phyloP scores from a whole-genome alignment of 306 rosid genomes.

The Pterocarpus macrocarpus region DNA sequence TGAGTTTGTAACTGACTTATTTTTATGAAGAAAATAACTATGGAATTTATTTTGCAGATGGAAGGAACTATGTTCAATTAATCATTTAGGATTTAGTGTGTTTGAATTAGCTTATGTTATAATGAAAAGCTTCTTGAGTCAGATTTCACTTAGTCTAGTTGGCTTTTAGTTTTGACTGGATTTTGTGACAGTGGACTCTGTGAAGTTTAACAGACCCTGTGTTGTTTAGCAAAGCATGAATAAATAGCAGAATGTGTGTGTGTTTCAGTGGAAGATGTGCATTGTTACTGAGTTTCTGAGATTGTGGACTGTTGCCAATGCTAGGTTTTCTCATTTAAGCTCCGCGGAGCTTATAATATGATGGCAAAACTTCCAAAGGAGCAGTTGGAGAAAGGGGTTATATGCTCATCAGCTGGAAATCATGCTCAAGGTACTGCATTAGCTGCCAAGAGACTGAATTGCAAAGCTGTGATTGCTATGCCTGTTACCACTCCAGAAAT shows the following conservation, averaged over 20 bases:
- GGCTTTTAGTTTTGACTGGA: background rate
- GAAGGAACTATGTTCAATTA: constrained; percentile 16
- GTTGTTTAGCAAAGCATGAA: constrained; percentile 1
- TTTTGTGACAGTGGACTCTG: background rate
- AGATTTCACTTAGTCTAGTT: background rate
- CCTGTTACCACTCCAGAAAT: constrained; percentile 93
- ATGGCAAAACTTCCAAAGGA: constrained; percentile 85
- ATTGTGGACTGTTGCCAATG: constrained; percentile 25
- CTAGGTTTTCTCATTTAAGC: constrained; percentile 94
- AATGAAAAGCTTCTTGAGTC: background rate
- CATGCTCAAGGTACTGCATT: constrained; percentile 99
- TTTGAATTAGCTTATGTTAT: background rate
- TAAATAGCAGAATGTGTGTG: background rate
- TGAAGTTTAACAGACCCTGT: constrained; percentile 13
- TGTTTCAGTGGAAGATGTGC: background rate
- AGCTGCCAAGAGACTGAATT: constrained; percentile 79
- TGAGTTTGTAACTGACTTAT: background rate
- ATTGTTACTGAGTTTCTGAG: constrained; percentile 21
- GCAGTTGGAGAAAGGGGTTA: constrained; percentile 79
- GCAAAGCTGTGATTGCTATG: constrained; percentile 88
- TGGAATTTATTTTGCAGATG: background rate
- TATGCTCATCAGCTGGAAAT: constrained; percentile 98
- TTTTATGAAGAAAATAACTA: background rate
- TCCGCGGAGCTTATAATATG: constrained; percentile 98
- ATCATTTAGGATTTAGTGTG: background rate